Evolutionary conservation across 768 basidiomycete genomes (phyloP), one percentile per base, ranked within the genome.

Genomic region (Paxillus ammoniavirescens): DNA sequence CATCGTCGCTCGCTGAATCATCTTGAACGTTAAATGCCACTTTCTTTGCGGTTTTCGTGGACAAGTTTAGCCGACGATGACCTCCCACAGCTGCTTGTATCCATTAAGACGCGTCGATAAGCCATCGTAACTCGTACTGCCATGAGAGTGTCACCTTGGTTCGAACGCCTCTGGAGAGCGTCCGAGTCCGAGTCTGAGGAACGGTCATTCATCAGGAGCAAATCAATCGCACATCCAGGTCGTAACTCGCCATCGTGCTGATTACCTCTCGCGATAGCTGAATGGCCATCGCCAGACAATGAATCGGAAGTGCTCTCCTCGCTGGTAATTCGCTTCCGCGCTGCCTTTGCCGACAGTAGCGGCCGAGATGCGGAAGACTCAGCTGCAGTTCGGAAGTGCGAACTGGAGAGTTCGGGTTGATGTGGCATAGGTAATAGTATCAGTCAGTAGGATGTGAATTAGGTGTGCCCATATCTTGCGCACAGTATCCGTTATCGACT

Each of bases 171-270:
- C 41, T 8, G 42, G 31, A 37, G 17, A 44, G n/a, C 17, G 3
- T 51, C 57, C 21, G 60, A 47, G 33, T 57, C 65, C 30, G 65
- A 61, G 44, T 57, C 65, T 64, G 46, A 23, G 47, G 45, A 48
- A 35, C 17, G 8, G 42, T 35, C 17, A 38, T 26, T 42, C 17
- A 18, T 42, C 17, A 17, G 15, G 14, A 8, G 5, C 26, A 17
- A n/a, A 26, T 59, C 35, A 48, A 18, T 15, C 13, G 28, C 30
- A 28, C n/a, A 21, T 5, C 40, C 13, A 17, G 26, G n/a, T 33
- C 38, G 47, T 14, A 18, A 66, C 59, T 58, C 31, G 15, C 59
- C 54, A 4, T 58, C 51, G 26, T 49, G 21, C 37, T 43, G 61
- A 47, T 49, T 52, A 28, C 28, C 36, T 17, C 15, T 4, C 10